Evolutionary conservation across 2,329 filamentous ascomycete species (phyloP), one percentile per base, ranked within the genome.

Genomic region (Epicoccum nigrum): DNA sequence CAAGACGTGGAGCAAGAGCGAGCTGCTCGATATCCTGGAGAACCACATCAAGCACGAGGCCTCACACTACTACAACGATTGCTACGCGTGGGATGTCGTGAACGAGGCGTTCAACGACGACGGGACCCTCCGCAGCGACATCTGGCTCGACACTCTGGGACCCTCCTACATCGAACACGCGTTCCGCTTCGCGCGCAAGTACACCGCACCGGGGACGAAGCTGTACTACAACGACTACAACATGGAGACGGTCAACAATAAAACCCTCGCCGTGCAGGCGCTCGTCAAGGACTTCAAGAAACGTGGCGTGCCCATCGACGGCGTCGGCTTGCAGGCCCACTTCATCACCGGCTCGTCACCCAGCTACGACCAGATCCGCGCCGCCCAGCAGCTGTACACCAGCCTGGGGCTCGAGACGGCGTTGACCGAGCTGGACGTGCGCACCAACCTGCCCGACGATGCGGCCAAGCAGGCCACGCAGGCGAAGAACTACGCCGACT

Each of bases 161-260:
- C 77, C 79, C 9, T 76, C 77, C 33, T 88, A 81, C 70, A 78
- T 87, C 47, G 74, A 79, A 9, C 74, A 84, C 33, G 82, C 84
- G 2, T 87, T 87, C 74, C 68, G 75, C 19, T 67, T 68, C 17
- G 79, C 82, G 1, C 81, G 83, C 3, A 78, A 78, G 37, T 77
- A 78, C 25, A 81, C 81, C 1, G 81, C 83, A 50, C 79, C 82
- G 0, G 65, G 73, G 17, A 79, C 83, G 19, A 86, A 84, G 73
- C 75, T 88, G 25, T 85, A 83, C 65, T 83, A 83, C 72, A 85
- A 85, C 67, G 82, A 85, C 70, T 87, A 86, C 76, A 84, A 82
- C 70, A 82, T 86, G 56, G 85, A 87, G 70, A 75, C 70, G 4
- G 75, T 79, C 7, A 79, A 81, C 12, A 77, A 79, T n/a, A 79